Evolutionary conservation across 176 grass and related monocot genomes (phyloP).

Genomic region (Carex parvula): DNA sequence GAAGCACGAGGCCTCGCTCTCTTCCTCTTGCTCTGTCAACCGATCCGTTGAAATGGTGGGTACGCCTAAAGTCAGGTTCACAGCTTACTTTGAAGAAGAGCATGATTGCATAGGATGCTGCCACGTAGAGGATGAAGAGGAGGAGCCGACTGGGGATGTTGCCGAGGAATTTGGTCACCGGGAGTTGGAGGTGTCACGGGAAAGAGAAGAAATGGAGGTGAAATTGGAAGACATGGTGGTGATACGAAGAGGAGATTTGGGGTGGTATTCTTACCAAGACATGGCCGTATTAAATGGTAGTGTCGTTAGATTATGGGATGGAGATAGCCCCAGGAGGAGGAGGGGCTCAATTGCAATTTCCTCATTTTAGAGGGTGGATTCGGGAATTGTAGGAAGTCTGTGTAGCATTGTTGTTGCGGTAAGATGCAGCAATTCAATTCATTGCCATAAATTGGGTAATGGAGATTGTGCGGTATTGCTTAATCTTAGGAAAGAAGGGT

Average conservation of each 20-base stretch:
- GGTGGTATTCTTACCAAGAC: constrained; percentile 30
- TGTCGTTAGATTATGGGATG: constrained; percentile 62
- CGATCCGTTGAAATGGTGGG: neutral
- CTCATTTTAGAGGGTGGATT: constrained; percentile 19
- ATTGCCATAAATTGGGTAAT: neutral
- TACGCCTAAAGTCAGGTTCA: constrained; percentile 55
- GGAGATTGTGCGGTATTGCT: neutral
- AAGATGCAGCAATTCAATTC: neutral
- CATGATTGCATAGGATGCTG: constrained; percentile 34
- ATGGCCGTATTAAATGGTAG: constrained; percentile 33
- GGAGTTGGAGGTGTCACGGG: neutral
- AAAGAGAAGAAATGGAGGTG: neutral
- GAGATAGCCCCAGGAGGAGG: constrained; percentile 30
- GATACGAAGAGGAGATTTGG: constrained; percentile 7
- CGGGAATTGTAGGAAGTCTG: constrained; percentile 1
- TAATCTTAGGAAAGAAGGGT: constrained; percentile 6
- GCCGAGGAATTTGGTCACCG: neutral
- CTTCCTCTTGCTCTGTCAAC: neutral
- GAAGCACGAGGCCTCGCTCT: accelerated
- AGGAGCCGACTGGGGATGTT: neutral
- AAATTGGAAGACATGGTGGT: constrained; percentile 29
- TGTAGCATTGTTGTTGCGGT: neutral
- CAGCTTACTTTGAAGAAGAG: constrained; percentile 39
- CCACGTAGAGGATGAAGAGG: constrained; percentile 11
- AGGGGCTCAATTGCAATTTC: constrained; percentile 27